These are phyloP conservation scores for Hortiboletus flavorubellus DNA, from an alignment of 768 basidiomycete species.

Conservation along the genomic window DNA sequence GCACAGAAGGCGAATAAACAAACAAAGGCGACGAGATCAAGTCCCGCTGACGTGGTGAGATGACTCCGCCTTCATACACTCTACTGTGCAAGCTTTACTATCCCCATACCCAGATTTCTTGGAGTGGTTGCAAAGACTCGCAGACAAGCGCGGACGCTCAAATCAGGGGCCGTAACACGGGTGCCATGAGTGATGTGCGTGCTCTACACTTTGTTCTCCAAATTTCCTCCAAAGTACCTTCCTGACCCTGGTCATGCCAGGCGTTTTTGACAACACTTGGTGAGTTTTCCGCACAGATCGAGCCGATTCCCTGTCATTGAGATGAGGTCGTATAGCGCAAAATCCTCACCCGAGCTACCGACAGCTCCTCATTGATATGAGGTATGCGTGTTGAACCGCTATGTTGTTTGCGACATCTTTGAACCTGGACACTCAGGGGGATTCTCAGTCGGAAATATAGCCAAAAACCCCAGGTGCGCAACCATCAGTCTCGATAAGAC, in stretches of 20 bases:
- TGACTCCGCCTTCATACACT: neutral
- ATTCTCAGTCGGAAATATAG: slow-evolving; percentile 46
- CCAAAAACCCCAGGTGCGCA: slow-evolving; percentile 52
- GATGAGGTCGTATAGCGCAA: slow-evolving; percentile 28
- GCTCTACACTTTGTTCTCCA: neutral
- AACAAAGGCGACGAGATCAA: slow-evolving; percentile 62
- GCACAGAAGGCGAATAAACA: slow-evolving; percentile 60
- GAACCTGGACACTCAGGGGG: slow-evolving; percentile 22
- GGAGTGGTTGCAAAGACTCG: slow-evolving; percentile 77
- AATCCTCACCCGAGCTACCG: slow-evolving; percentile 52
- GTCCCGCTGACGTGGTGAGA: slow-evolving; percentile 83
- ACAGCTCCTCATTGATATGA: slow-evolving; percentile 43
- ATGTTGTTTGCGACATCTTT: neutral
- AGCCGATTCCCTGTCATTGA: neutral
- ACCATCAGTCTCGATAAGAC: neutral
- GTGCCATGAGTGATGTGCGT: slow-evolving; percentile 78
- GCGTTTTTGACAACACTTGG: slow-evolving; percentile 59
- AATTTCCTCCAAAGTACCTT: neutral
- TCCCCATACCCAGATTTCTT: slow-evolving; percentile 57
- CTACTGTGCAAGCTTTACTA: neutral
- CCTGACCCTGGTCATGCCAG: slow-evolving; percentile 20
- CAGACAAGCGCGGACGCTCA: slow-evolving; percentile 80
- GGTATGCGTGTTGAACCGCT: slow-evolving; percentile 31
- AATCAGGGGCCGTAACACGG: slow-evolving; percentile 63
- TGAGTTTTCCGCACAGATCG: slow-evolving; percentile 23